Evolutionary conservation across 129 eudicot species (phyloP).

Genomic region (Heracleum sosnowskyi): DNA sequence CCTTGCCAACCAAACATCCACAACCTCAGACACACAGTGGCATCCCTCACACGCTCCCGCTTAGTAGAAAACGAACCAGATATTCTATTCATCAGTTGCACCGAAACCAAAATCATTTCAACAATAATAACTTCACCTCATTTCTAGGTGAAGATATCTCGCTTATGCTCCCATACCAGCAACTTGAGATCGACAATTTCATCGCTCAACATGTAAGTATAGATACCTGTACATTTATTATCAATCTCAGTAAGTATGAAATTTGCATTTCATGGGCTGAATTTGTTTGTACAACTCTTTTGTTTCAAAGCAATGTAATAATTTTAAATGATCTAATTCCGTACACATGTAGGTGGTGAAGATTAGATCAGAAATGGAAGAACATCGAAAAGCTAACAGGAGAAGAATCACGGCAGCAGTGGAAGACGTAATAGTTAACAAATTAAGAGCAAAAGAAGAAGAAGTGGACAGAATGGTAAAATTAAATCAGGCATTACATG

Average conservation of each 20-base stretch:
- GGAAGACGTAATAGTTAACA: conserved; percentile 47
- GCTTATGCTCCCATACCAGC: conserved; percentile 41
- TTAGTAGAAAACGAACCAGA: conserved; percentile 55
- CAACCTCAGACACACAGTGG: conserved; percentile 33
- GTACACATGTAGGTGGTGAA: conserved; percentile 47
- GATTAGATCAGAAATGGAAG: conserved; percentile 53
- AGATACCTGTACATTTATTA: background rate
- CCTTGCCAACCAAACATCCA: conserved; percentile 14
- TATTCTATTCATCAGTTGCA: conserved; percentile 26
- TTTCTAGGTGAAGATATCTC: conserved; percentile 71
- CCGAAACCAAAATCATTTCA: conserved; percentile 4
- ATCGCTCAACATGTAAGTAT: conserved; percentile 52
- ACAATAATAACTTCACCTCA: conserved; percentile 9
- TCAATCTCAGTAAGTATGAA: no score
- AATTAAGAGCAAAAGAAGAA: conserved; percentile 53
- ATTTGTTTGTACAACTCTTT: background rate
- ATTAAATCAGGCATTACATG: conserved; percentile 62
- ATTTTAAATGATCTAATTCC: background rate
- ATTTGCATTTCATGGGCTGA: background rate
- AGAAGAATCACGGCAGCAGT: conserved; percentile 49
- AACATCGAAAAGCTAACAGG: conserved; percentile 36
- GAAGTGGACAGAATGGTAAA: conserved; percentile 54
- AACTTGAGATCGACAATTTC: conserved; percentile 37
- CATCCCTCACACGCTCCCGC: conserved; percentile 18
- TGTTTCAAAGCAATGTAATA: background rate